phyloP scores from a whole-genome alignment of 2,329 filamentous ascomycete genomes.

The Microsporum canis region DNA sequence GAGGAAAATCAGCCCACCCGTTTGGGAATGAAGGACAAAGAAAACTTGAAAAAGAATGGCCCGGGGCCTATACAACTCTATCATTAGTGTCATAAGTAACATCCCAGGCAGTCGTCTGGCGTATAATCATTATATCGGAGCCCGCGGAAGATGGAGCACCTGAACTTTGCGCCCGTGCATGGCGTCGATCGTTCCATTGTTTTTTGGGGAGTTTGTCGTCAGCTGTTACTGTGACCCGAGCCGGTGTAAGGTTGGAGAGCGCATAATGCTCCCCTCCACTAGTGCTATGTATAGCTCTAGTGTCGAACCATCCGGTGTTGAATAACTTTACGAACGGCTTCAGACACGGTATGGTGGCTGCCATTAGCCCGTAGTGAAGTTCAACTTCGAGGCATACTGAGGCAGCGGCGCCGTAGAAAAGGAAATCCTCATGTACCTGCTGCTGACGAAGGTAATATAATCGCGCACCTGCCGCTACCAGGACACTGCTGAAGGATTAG shows the following conservation, averaged over 20 bases:
- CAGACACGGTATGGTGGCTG: constrained; percentile 14
- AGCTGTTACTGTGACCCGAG: background rate
- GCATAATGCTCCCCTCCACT: constrained; percentile 8
- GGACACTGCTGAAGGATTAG: constrained; percentile 8
- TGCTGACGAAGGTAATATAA: constrained; percentile 12
- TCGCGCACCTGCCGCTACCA: constrained; percentile 8
- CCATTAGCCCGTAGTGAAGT: constrained; percentile 14
- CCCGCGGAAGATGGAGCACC: constrained; percentile 9
- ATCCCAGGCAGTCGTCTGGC: constrained; percentile 13
- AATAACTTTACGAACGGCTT: constrained; percentile 15
- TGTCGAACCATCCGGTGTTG: constrained; percentile 13
- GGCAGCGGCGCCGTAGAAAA: constrained; percentile 12
- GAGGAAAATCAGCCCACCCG: background rate
- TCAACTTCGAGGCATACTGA: constrained; percentile 12
- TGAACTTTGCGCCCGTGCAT: background rate
- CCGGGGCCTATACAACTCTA: background rate
- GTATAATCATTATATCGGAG: constrained; percentile 13
- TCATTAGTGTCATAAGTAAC: constrained; percentile 9
- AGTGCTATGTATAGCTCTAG: constrained; percentile 3
- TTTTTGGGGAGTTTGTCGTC: background rate
- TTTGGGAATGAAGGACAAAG: background rate
- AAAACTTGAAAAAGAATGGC: background rate
- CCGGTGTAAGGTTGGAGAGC: constrained; percentile 8
- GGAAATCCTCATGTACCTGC: constrained; percentile 5
- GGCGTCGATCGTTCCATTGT: background rate